phyloP scores from a whole-genome alignment of 1,139 yeast species.

The Blastobotrys aristatus region DNA sequence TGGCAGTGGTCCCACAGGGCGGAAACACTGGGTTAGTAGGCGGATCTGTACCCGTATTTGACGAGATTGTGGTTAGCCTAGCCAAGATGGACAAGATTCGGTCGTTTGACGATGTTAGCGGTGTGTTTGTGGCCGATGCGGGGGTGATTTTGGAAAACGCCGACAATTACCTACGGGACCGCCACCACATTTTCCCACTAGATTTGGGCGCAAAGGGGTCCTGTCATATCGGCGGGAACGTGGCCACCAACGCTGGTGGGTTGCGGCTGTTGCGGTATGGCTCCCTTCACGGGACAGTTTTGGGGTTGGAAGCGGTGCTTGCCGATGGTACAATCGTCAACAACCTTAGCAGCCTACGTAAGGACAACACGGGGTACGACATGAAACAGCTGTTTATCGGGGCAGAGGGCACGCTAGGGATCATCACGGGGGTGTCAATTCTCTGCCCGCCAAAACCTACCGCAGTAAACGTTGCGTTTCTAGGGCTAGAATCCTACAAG shows the following conservation, averaged over 20 bases:
- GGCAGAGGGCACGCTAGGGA: slow-evolving; percentile 85
- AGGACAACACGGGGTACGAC: slow-evolving; percentile 94
- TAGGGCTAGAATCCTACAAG: slow-evolving; percentile 78
- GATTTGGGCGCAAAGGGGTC: slow-evolving; percentile 98
- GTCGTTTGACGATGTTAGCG: slow-evolving; percentile 75
- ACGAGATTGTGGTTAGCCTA: slow-evolving; percentile 74
- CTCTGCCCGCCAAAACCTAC: slow-evolving; percentile 90
- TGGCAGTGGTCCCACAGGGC: slow-evolving; percentile 95
- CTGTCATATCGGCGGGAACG: slow-evolving; percentile 93
- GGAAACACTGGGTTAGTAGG: slow-evolving; percentile 98
- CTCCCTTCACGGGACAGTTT: slow-evolving; percentile 84
- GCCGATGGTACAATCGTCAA: slow-evolving; percentile 82
- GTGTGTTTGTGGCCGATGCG: slow-evolving; percentile 83
- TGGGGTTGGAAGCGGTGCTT: slow-evolving; percentile 87
- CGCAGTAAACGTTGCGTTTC: slow-evolving; percentile 80
- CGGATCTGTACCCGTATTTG: slow-evolving; percentile 90
- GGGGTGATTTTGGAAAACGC: slow-evolving; percentile 88
- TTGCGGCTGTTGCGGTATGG: slow-evolving; percentile 83
- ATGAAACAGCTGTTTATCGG: slow-evolving; percentile 90
- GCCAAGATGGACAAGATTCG: slow-evolving; percentile 71
- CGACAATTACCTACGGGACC: slow-evolving; percentile 69
- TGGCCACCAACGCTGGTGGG: slow-evolving; percentile 97
- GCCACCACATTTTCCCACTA: slow-evolving; percentile 86
- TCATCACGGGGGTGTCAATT: slow-evolving; percentile 85
- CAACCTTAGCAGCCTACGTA: slow-evolving; percentile 77